These are phyloP conservation scores for Kuraishia borneana DNA, from an alignment of 805 yeast genomes.

Conservation along the genomic window DNA sequence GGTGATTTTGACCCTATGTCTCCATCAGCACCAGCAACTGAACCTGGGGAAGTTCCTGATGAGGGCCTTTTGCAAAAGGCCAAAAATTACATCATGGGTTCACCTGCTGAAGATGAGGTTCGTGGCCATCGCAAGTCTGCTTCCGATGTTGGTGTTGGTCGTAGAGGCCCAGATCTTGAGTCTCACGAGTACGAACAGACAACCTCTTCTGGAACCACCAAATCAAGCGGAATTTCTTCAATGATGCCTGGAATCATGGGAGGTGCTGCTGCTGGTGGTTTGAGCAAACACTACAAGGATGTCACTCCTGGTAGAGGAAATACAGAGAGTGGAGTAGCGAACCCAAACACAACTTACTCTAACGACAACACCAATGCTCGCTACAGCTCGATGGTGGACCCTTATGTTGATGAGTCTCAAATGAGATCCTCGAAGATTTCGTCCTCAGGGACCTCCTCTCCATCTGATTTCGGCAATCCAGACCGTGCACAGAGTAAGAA, in stretches of 20 bases:
- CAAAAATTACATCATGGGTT: background rate
- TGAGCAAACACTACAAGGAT: slow-evolving; percentile 4
- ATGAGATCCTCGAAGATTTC: too few relatives aligned
- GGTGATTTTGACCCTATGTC: background rate
- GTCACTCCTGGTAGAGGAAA: background rate
- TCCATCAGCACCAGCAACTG: background rate
- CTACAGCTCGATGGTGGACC: slow-evolving; percentile 17
- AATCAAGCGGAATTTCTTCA: background rate
- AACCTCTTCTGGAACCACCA: background rate
- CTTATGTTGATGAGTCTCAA: slow-evolving; percentile 10
- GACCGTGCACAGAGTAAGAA: background rate
- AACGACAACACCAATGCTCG: slow-evolving; percentile 10
- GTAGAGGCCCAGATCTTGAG: background rate
- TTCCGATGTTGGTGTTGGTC: background rate
- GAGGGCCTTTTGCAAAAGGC: background rate
- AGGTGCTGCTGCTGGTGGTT: slow-evolving; percentile 1
- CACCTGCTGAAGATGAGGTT: background rate
- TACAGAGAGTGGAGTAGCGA: background rate
- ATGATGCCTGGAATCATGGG: background rate
- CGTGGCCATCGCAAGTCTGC: background rate
- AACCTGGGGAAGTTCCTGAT: background rate
- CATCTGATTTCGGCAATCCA: too few relatives aligned
- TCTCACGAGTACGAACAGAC: slow-evolving; percentile 1
- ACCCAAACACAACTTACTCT: slow-evolving; percentile 4
- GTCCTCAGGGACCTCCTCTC: too few relatives aligned